Evolutionary conservation across 257 asterid species (phyloP).

Genomic region (Solanum pimpinellifolium): DNA sequence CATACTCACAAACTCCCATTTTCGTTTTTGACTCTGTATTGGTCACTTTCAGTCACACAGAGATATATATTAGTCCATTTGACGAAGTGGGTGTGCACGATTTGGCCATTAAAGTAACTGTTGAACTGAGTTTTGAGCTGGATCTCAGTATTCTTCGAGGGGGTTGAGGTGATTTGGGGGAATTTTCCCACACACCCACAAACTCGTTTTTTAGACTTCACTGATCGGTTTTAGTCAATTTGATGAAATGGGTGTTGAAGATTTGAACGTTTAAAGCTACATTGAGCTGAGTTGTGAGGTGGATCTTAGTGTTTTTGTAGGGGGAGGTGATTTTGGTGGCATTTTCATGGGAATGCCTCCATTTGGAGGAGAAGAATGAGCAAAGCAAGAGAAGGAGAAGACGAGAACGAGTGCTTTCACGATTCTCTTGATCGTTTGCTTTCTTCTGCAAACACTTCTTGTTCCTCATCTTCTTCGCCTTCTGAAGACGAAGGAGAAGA

Average conservation of each 20-base stretch:
- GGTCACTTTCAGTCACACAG: background rate
- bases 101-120: background rate
- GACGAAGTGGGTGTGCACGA: background rate
- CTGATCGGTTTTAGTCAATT: background rate
- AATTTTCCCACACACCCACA: background rate
- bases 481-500: background rate
- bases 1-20: background rate
- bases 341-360: conserved; percentile 20
- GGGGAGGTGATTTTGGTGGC: background rate
- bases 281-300: background rate
- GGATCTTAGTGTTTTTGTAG: background rate
- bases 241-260: background rate
- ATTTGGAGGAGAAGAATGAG: conserved; percentile 44
- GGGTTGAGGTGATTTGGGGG: background rate
- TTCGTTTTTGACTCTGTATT: background rate
- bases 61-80: background rate
- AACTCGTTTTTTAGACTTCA: background rate
- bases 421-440: conserved; percentile 8
- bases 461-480: background rate
- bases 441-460: conserved; percentile 2
- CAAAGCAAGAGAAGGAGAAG: conserved; percentile 18
- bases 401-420: background rate
- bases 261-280: background rate
- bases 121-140: background rate
- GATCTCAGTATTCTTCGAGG: background rate